Conservation (phyloP, 768 basidiomycete genomes). For the Leccinum fibrillosum region DNA sequence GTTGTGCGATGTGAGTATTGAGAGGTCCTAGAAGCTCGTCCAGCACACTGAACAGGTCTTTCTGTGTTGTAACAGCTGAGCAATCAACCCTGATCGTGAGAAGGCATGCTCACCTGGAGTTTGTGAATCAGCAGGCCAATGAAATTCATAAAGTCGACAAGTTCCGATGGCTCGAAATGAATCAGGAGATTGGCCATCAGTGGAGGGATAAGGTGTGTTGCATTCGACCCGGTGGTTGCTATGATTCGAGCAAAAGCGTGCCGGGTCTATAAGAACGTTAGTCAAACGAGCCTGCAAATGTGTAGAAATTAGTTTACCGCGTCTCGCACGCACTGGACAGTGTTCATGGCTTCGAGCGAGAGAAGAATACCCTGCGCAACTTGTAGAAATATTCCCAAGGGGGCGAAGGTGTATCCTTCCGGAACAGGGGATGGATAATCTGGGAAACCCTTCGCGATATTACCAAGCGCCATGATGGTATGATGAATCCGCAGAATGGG, state of each 20-base stretch:
- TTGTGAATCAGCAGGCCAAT: slow-evolving; percentile 88
- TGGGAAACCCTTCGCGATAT: slow-evolving; percentile 95
- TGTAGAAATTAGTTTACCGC: slow-evolving; percentile 56
- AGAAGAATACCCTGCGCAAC: slow-evolving; percentile 85
- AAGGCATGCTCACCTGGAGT: slow-evolving; percentile 59
- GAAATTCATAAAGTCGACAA: slow-evolving; percentile 95
- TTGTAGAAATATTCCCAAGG: slow-evolving; percentile 76
- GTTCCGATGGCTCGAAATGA: slow-evolving; percentile 88
- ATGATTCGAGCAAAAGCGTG: slow-evolving; percentile 92
- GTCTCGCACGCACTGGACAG: slow-evolving; percentile 83
- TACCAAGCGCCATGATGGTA: slow-evolving; percentile 90
- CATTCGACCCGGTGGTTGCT: slow-evolving; percentile 80
- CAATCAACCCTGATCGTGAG: not conserved
- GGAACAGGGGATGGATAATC: slow-evolving; percentile 74
- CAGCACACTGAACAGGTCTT: slow-evolving; percentile 81
- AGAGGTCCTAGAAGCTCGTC: slow-evolving; percentile 89
- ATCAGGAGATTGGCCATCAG: slow-evolving; percentile 89
- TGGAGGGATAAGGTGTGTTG: slow-evolving; percentile 83
- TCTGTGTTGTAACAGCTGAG: slow-evolving; percentile 39
- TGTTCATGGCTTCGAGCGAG: slow-evolving; percentile 84
- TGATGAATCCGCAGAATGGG: slow-evolving; percentile 90
- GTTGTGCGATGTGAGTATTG: slow-evolving; percentile 71
- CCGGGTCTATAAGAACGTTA: slow-evolving; percentile 58
- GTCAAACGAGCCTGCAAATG: not conserved
- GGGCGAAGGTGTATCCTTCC: slow-evolving; percentile 65